phyloP scores from a whole-genome alignment of 345 rosid species.

The Sonneratia caseolaris region DNA sequence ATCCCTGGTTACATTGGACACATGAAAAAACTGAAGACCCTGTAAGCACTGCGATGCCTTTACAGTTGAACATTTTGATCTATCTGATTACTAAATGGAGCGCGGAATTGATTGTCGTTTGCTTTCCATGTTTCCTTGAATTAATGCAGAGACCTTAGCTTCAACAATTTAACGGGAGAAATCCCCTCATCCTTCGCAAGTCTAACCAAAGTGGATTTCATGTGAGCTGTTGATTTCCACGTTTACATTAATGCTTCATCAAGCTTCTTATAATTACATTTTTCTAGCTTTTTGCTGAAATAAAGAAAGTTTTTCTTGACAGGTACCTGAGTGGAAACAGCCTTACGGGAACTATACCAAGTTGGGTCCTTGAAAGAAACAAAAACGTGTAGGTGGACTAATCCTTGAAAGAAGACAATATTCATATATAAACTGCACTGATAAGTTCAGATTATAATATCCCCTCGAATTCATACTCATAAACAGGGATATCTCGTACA shows the following conservation, averaged over 20 bases:
- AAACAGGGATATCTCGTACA: conserved; percentile 65
- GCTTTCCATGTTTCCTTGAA: not conserved
- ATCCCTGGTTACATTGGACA: conserved; percentile 53
- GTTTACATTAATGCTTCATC: not conserved
- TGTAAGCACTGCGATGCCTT: conserved; percentile 37
- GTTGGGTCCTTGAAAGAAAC: conserved; percentile 43
- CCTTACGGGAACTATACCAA: conserved; percentile 58
- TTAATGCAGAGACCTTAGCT: conserved; percentile 69
- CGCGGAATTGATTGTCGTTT: not conserved
- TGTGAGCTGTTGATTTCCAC: conserved; percentile 35
- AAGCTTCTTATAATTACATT: not conserved
- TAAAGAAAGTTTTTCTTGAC: conserved; percentile 1
- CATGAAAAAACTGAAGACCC: conserved; percentile 50
- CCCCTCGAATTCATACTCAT: conserved; percentile 1
- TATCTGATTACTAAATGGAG: not conserved
- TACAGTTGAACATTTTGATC: not conserved
- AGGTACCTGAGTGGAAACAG: conserved; percentile 73
- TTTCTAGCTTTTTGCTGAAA: not conserved
- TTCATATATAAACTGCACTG: not conserved
- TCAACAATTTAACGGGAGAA: conserved; percentile 58
- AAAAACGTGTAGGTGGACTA: conserved; percentile 49
- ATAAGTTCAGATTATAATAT: not conserved
- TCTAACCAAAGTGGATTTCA: conserved; percentile 48
- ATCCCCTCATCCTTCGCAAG: conserved; percentile 48
- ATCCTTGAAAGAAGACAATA: not conserved